Base-by-base conservation (phyloP, 1,284 basidiomycete genomes). In the Melampsora abietis-canadensis region DNA sequence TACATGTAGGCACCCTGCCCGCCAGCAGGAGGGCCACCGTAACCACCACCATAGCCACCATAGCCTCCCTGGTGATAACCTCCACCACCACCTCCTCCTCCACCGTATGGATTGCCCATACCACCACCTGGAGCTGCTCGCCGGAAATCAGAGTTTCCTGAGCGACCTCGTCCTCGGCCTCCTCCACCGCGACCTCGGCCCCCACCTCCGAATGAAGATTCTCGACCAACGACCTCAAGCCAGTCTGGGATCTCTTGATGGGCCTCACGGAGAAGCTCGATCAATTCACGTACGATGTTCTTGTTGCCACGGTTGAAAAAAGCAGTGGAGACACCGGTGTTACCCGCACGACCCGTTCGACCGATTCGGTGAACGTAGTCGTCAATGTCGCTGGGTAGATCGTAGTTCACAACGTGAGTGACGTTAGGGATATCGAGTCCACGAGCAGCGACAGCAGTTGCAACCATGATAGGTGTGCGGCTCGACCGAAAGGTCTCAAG, bases 391-490 rank as follows among this genome's bases (percentile, higher is more conserved):
- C 90, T 91, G 21, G 95, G 95, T n/a, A 99, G 85, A 83, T 98
- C 96, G 84, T 97, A 98, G 84, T 95, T 95, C 85, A 98, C 87
- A 80, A 99, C 95, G 83, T 98, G 96, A 37, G 92, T 97, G 80
- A 99, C 95, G 83, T 99, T 96, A 79, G 96, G 96, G 79, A 99
- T 98, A 85, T 99, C 95, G 80, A 99, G 89, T 83, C 95, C 95
- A 86, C 96, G 93, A 76, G 96, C 95, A 67, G 95, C 95, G 76
- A 99, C 96, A 72, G 95, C 96, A 34, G 96, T 98, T 63, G 95
- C 95, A 77, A 98, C 95, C 82, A 99, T 87, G 83, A 98, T 91
- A 66, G 95, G 95, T 0, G 94, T 97, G 77, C 91, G 89, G 37
- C 94, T 95, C 30, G 89, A 89, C 77, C 92, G 89, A 91, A 99